Evolutionary conservation across 73 alveolate species (phyloP).

Genomic region (Stentor roeselii): DNA sequence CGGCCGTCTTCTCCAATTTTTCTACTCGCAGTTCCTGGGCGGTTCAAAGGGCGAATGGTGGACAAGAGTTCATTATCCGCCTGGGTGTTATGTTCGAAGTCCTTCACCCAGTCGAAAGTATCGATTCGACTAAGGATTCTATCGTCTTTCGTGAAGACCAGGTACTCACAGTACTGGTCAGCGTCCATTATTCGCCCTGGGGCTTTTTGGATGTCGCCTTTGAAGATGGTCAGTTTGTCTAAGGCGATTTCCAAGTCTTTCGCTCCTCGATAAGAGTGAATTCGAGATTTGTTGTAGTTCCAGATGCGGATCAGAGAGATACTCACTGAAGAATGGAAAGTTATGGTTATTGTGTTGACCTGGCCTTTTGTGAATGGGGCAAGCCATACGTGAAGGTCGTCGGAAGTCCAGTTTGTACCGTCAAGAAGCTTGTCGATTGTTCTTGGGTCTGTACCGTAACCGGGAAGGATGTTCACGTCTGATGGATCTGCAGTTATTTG

Average conservation of each 20-base stretch:
- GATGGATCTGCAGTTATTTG: slow-evolving; percentile 77
- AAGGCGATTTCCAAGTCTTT: slow-evolving; percentile 46
- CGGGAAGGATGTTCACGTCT: slow-evolving; percentile 80
- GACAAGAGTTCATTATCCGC: slow-evolving; percentile 41
- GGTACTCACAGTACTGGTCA: slow-evolving; percentile 63
- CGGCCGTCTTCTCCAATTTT: slow-evolving; percentile 47
- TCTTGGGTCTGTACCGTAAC: slow-evolving; percentile 85
- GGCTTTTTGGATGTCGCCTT: slow-evolving; percentile 72
- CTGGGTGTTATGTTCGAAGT: slow-evolving; percentile 24
- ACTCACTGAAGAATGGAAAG: slow-evolving; percentile 33
- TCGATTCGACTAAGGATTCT: slow-evolving; percentile 53
- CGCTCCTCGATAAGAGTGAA: slow-evolving; percentile 86
- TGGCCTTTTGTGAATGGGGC: slow-evolving; percentile 84
- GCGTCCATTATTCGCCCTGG: slow-evolving; percentile 64
- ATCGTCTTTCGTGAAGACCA: slow-evolving; percentile 66
- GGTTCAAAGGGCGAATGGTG: slow-evolving; percentile 21
- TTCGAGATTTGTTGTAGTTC: slow-evolving; percentile 85
- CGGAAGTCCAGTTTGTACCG: slow-evolving; percentile 67
- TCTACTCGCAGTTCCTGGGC: slow-evolving; percentile 62
- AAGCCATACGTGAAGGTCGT: slow-evolving; percentile 85
- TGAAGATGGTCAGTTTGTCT: slow-evolving; percentile 52
- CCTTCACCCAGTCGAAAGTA: slow-evolving; percentile 70
- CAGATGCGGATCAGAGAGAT: slow-evolving; percentile 82
- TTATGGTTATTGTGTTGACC: slow-evolving; percentile 57
- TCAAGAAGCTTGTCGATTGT: slow-evolving; percentile 81